Conservation (phyloP, 169 alveolate species). For the Cystoisospora suis region DNA sequence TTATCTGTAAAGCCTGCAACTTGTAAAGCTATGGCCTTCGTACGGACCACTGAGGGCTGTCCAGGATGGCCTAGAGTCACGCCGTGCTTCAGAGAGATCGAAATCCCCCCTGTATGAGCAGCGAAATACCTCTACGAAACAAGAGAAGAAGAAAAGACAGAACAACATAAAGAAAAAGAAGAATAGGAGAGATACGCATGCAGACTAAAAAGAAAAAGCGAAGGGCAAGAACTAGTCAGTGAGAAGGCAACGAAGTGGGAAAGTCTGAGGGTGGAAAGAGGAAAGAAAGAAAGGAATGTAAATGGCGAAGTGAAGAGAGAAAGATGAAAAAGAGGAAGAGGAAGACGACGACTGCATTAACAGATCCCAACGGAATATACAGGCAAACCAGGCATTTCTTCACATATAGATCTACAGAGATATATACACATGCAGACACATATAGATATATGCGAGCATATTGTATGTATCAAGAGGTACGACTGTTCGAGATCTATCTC, state of each 20-base stretch:
- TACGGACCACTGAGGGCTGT: background rate
- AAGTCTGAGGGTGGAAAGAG: background rate
- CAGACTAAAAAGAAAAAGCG: background rate
- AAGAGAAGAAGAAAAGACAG: background rate
- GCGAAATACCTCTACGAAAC: background rate
- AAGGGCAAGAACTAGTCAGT: background rate
- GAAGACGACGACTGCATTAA: background rate
- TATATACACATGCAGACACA: background rate
- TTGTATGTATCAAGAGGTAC: background rate
- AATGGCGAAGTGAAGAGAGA: background rate
- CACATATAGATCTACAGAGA: background rate
- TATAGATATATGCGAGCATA: background rate
- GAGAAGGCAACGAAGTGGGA: background rate
- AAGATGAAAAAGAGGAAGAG: background rate
- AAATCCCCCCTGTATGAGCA: background rate
- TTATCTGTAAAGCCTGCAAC: background rate
- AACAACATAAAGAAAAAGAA: background rate
- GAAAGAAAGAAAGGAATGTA: no score
- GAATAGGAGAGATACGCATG: background rate
- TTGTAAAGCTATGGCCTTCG: background rate
- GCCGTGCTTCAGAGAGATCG: background rate
- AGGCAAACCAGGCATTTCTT: background rate
- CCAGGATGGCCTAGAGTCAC: background rate
- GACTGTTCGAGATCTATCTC: no score
- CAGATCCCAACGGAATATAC: background rate